A percentile compares a stretch with the other conserved stretches of the same genome.
Evolutionary conservation across 208 protist species (phyloP).

Genomic region (Acanthamoeba culbertsoni): DNA sequence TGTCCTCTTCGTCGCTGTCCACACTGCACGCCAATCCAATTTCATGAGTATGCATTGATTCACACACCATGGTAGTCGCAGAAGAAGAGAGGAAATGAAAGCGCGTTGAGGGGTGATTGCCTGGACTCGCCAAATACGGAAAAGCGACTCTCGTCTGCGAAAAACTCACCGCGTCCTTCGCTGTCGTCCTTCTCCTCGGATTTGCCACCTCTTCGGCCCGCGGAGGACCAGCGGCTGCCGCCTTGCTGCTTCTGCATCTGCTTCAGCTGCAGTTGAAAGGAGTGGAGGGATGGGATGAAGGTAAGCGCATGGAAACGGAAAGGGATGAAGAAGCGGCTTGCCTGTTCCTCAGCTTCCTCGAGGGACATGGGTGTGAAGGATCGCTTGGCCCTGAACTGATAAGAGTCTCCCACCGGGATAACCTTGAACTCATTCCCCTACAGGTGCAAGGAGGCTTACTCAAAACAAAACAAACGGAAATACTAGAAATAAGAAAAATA

Average conservation of each 20-base stretch:
- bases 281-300: neutral
- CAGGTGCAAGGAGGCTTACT: neutral
- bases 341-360: conserved; percentile 29
- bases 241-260: neutral
- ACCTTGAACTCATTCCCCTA: conserved; percentile 52
- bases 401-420: conserved; percentile 6
- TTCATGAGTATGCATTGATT: too few relatives aligned
- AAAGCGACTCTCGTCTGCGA: neutral
- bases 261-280: neutral
- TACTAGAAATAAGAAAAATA: neutral
- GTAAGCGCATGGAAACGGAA: neutral
- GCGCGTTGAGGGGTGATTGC: neutral
- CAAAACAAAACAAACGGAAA: neutral
- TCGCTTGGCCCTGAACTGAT: conserved; percentile 30
- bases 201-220: neutral
- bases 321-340: neutral
- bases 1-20: conserved; percentile 35
- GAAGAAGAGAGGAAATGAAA: neutral
- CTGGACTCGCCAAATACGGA: neutral
- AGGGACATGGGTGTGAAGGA: neutral
- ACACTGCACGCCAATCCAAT: neutral
- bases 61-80: too few relatives aligned
- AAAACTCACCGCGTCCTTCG: neutral
- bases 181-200: neutral
- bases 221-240: neutral